Percentiles rank a stretch among this genome's conserved stretches.
Evolutionary conservation across 306 rosid genomes (phyloP).

Genomic region (Mimosa pudica): DNA sequence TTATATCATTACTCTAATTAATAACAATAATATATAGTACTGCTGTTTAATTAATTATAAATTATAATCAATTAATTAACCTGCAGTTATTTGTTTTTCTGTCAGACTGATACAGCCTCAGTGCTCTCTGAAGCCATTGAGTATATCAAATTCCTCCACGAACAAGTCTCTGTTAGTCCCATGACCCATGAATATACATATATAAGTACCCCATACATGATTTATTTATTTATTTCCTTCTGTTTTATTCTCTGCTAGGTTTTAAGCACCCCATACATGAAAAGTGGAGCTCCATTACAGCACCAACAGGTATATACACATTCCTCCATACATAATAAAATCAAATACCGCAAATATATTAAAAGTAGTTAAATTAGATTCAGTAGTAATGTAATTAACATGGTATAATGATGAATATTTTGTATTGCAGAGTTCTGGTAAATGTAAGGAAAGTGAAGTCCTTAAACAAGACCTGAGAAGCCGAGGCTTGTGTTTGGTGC

Average conservation of each 20-base stretch:
- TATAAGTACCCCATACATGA: background rate
- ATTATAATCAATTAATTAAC: conserved; percentile 18
- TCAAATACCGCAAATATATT: background rate
- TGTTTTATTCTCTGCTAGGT: conserved; percentile 43
- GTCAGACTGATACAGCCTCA: conserved; percentile 99
- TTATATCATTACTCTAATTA: background rate
- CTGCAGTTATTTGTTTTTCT: conserved; percentile 42
- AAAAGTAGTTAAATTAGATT: background rate
- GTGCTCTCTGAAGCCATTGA: conserved; percentile 99
- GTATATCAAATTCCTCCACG: conserved; percentile 94
- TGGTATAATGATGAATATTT: background rate
- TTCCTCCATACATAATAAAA: background rate
- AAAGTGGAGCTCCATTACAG: conserved; percentile 80
- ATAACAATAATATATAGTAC: background rate
- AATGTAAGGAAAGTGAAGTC: conserved; percentile 68
- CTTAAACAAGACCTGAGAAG: conserved; percentile 85
- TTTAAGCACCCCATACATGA: conserved; percentile 89
- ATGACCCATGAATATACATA: conserved; percentile 32
- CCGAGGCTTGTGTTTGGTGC: conserved; percentile 93
- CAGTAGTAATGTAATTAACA: conserved; percentile 9
- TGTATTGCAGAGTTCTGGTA: conserved; percentile 52
- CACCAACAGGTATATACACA: conserved; percentile 62
- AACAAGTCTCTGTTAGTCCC: conserved; percentile 85
- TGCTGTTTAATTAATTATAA: conserved; percentile 1
- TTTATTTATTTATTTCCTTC: background rate